Percentiles rank a stretch among this genome's conserved stretches.
Evolutionary conservation across 495 filamentous ascomycete species (phyloP).

Genomic region (Lasiosphaeria ovina): DNA sequence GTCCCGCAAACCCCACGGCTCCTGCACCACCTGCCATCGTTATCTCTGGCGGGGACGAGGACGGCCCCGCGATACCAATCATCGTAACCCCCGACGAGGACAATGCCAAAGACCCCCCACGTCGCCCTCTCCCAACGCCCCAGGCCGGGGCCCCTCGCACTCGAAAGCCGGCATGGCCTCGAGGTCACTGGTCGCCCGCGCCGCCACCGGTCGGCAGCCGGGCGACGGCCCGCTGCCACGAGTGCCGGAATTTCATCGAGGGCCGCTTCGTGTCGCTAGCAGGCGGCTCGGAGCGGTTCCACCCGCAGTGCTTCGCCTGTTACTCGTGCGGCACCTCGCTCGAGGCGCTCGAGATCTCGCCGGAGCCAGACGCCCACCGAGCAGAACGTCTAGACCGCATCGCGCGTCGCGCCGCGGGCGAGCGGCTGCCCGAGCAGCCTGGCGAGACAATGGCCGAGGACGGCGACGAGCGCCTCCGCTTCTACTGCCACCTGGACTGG

Average conservation of each 20-base stretch:
- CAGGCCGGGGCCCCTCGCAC: slow-evolving; percentile 32
- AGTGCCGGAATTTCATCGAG: slow-evolving; percentile 79
- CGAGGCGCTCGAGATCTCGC: slow-evolving; percentile 93
- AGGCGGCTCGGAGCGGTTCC: slow-evolving; percentile 67
- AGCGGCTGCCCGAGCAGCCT: slow-evolving; percentile 54
- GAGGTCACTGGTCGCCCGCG: slow-evolving; percentile 49
- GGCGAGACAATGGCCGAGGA: slow-evolving; percentile 64
- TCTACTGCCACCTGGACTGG: slow-evolving; percentile 98
- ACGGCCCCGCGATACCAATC: slow-evolving; percentile 42
- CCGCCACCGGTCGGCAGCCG: slow-evolving; percentile 49
- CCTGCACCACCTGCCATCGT: slow-evolving; percentile 22
- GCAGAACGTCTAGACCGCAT: slow-evolving; percentile 69
- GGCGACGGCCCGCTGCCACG: slow-evolving; percentile 75
- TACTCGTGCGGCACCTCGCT: slow-evolving; percentile 82
- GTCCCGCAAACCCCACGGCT: slow-evolving; percentile 23
- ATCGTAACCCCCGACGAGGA: slow-evolving; percentile 44
- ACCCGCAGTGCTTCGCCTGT: slow-evolving; percentile 91
- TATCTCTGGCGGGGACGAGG: slow-evolving; percentile 31
- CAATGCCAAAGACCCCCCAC: slow-evolving; percentile 25
- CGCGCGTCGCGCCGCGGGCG: slow-evolving; percentile 55
- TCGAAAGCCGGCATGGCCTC: slow-evolving; percentile 39
- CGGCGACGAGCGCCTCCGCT: slow-evolving; percentile 66
- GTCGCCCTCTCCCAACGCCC: slow-evolving; percentile 42
- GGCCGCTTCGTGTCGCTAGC: slow-evolving; percentile 87
- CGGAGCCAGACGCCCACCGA: slow-evolving; percentile 74